phyloP scores from a whole-genome alignment of 2,329 filamentous ascomycete species.

The Ophiocordyceps sinensis region DNA sequence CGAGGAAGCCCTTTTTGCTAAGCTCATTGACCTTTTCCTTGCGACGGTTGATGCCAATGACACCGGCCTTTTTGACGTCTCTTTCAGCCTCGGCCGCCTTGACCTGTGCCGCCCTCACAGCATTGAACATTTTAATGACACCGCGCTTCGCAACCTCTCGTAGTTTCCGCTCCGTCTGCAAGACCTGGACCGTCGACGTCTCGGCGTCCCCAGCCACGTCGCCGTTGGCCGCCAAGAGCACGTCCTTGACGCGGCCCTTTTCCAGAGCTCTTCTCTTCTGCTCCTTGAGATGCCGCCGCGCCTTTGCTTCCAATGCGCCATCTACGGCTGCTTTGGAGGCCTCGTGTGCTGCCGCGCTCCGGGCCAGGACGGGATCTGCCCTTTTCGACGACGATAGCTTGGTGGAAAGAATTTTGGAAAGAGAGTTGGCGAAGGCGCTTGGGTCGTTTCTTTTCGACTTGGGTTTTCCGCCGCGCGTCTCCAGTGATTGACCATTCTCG shows the following conservation, averaged over 20 bases:
- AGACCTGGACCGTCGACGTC: constrained; percentile 35
- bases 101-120: constrained; percentile 82
- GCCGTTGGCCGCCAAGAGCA: constrained; percentile 51
- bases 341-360: constrained; percentile 60
- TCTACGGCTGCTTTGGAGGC: constrained; percentile 61
- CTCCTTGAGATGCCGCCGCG: constrained; percentile 61
- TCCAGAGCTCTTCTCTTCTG: constrained; percentile 70
- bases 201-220: constrained; percentile 26
- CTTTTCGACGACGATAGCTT: constrained; percentile 75
- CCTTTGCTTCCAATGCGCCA: constrained; percentile 66
- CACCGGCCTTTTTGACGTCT: constrained; percentile 52
- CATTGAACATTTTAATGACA: constrained; percentile 94
- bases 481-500: constrained; percentile 8
- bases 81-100: constrained; percentile 67
- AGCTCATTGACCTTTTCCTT: constrained; percentile 89
- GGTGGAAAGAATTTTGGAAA: constrained; percentile 81
- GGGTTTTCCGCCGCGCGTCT: constrained; percentile 17
- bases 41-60: constrained; percentile 65
- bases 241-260: constrained; percentile 78
- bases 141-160: constrained; percentile 82
- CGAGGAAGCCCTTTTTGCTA: constrained; percentile 92
- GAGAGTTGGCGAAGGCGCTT: constrained; percentile 76
- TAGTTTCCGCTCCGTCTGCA: constrained; percentile 64
- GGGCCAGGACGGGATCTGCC: constrained; percentile 78
- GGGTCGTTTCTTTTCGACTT: constrained; percentile 87